Percentiles rank a stretch among this genome's conserved stretches.
These are phyloP conservation scores for Pneumocystis murina DNA, from an alignment of 1,139 yeast genomes.

Conservation along the genomic window DNA sequence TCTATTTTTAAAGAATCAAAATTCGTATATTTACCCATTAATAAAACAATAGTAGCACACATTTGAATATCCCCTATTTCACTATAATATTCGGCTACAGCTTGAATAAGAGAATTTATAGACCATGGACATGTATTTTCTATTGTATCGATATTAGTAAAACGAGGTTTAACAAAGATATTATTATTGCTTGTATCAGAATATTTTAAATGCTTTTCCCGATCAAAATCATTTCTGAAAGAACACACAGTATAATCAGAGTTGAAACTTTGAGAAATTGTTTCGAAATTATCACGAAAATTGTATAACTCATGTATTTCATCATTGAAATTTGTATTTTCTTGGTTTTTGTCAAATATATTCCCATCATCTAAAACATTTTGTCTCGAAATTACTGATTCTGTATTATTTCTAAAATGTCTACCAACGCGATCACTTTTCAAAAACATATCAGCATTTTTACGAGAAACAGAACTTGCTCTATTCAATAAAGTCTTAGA, in stretches of 20 bases:
- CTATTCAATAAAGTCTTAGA: not conserved
- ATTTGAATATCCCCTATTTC: conserved; percentile 52
- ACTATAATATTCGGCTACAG: conserved; percentile 34
- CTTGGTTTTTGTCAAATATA: not conserved
- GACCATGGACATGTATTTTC: not conserved
- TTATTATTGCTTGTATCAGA: not conserved
- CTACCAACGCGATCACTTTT: not conserved
- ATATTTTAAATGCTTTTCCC: not conserved
- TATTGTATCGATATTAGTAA: too few species aligned
- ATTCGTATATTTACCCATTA: conserved; percentile 35
- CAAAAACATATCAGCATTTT: not conserved
- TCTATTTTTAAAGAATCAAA: conserved; percentile 21
- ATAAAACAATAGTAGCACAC: conserved; percentile 43
- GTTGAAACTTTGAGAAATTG: not conserved
- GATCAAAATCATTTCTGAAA: not conserved
- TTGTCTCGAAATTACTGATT: not conserved
- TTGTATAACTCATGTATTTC: not conserved
- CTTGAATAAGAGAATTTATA: conserved; percentile 7
- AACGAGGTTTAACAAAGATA: not conserved
- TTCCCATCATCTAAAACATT: not conserved
- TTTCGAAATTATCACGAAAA: not conserved
- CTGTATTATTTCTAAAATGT: not conserved
- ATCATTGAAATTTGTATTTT: not conserved
- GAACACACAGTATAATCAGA: not conserved
- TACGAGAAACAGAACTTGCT: not conserved